phyloP scores from a whole-genome alignment of 805 yeast genomes.

The Wickerhamiella lipophila region DNA sequence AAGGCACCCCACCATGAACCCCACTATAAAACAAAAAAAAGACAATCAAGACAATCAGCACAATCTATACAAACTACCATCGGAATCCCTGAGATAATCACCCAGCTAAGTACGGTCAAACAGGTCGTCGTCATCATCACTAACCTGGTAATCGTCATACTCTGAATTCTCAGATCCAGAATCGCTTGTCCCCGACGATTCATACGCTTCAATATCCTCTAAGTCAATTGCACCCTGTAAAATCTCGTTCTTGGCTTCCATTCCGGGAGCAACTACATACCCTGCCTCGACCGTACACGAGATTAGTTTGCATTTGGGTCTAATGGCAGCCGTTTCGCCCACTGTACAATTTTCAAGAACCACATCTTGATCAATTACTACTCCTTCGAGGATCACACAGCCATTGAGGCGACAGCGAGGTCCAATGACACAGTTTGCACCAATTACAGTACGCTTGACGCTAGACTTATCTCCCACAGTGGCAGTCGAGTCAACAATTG shows the following conservation, averaged over 20 bases:
- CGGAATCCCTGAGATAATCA: too few relatives aligned
- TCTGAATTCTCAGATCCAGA: slow-evolving; percentile 20
- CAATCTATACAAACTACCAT: too few relatives aligned
- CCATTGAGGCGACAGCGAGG: slow-evolving; percentile 80
- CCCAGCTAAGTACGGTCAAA: slow-evolving; percentile 22
- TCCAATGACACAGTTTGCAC: slow-evolving; percentile 64
- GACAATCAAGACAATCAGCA: too few relatives aligned
- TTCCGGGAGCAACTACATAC: slow-evolving; percentile 41
- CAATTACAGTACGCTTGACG: slow-evolving; percentile 76
- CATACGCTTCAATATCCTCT: slow-evolving; percentile 29
- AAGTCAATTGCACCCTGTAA: slow-evolving; percentile 23
- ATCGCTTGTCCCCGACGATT: slow-evolving; percentile 17
- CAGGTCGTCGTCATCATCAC: slow-evolving; percentile 24
- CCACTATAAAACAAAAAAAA: neutral
- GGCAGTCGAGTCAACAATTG: slow-evolving; percentile 59
- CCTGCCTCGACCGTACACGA: slow-evolving; percentile 80
- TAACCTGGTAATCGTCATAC: slow-evolving; percentile 18
- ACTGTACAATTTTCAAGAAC: slow-evolving; percentile 72
- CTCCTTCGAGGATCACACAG: slow-evolving; percentile 62
- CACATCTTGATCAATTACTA: slow-evolving; percentile 59
- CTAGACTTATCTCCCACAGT: slow-evolving; percentile 67
- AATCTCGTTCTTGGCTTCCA: slow-evolving; percentile 32
- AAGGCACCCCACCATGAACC: too few relatives aligned
- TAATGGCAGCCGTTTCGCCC: slow-evolving; percentile 56
- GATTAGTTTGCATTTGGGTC: slow-evolving; percentile 49